Base-by-base conservation (phyloP, 2,329 filamentous ascomycete genomes). In the Paecilomyces niveus region DNA sequence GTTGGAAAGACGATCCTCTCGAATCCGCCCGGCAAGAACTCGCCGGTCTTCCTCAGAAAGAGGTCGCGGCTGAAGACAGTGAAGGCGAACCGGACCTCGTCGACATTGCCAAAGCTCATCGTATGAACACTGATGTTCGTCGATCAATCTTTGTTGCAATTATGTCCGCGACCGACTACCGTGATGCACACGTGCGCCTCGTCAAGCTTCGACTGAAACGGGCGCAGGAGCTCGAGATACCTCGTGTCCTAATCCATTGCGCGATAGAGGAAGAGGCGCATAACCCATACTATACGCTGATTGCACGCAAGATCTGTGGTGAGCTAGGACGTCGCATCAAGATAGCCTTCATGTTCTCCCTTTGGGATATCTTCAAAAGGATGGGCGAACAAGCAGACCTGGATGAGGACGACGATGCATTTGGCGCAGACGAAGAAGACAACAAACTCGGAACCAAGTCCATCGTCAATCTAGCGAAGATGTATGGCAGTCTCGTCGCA, bases 131-230 rank as follows among this genome's bases (percentile, higher is more conserved):
- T 0, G 86, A 90, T 59, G 83, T 94, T 21, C 88, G 92, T 53
- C 85, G 90, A 56, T 90, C 91, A n/a, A 96, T 99, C 60, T 99
- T 99, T 73, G 84, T 95, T 33, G 87, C 92, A 3, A 86, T 99
- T 60, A 89, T 97, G 80, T 92, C 89, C 10, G 90, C 91, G 0
- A 84, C 83, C 9, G 91, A 96, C 70, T 90, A 84, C 70, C 87
- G 92, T 65, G 91, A 97, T 67, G 94, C 92, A 0, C 87, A 92
- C 65, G 77, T 87, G 9, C 88, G 92, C 18, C 80, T 97, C 7
- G 79, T 87, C 59, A 95, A 95, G 70, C 83, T 99, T 9, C 86
- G 86, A 35, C 81, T 99, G 53, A 97, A 94, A 76, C 90, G 87
- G 65, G 85, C 90, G 18, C 92, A 97, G 68, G 87, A 94, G 64